Conservation (phyloP, 441 rosid species). For the Gossypium lobatum region DNA sequence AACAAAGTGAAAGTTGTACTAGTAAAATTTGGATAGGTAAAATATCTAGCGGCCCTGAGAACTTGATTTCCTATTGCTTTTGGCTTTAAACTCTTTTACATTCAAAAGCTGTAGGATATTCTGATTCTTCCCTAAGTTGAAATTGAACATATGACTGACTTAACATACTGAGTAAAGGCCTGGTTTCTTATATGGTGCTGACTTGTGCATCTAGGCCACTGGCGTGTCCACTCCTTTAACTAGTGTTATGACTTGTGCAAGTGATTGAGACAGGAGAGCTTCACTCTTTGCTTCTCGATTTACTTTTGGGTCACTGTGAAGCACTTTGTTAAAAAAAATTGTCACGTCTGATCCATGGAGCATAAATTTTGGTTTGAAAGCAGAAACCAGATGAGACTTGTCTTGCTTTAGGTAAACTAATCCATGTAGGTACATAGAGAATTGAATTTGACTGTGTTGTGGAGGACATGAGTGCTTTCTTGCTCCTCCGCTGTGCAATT, state of each 20-base stretch:
- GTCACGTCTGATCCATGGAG: not conserved
- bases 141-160: not conserved
- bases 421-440: not conserved
- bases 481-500: not conserved
- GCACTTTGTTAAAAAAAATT: not conserved
- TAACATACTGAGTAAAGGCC: not conserved
- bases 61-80: not conserved
- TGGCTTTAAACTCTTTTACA: not conserved
- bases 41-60: not conserved
- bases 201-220: not conserved
- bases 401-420: not conserved
- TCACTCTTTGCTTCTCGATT: not conserved
- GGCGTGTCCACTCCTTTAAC: not conserved
- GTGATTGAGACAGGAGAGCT: not conserved
- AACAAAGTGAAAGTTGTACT: not conserved
- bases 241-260: not conserved
- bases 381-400: not conserved
- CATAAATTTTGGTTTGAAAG: not conserved
- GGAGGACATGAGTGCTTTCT: not conserved
- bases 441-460: not conserved
- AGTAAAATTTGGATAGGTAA: constrained; percentile 1
- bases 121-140: not conserved
- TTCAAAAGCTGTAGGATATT: not conserved
- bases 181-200: not conserved
- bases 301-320: not conserved